Base-by-base conservation (phyloP, 768 basidiomycete genomes). In the Cyathus striatus region DNA sequence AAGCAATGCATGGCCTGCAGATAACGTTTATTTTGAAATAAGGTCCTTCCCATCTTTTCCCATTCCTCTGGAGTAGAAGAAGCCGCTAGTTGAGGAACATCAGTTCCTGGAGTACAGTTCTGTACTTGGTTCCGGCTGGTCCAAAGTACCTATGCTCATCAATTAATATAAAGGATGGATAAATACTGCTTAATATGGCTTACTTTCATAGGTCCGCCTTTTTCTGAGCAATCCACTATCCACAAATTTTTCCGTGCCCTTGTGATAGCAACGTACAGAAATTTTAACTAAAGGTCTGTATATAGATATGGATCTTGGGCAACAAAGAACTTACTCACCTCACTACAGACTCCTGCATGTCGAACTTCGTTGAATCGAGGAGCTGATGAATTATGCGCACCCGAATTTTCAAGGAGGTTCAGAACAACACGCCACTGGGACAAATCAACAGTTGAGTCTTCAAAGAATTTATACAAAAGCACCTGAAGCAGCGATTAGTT, bases 381-480 rank as follows among this genome's bases (percentile, higher is more conserved):
- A 14, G 68, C 69, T 12, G 9, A 4, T 55, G 44, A 6, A 59
- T 35, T 21, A 44, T 41, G 18, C 47, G 9, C 3, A 14, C 27
- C 32, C 10, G 17, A 40, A n/a, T 58, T 54, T 24, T 64, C 55
- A 0, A 69, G 41, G 1, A 57, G 64, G 39, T 77, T 75, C 3
- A 81, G 53, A 3, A 85, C 60, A 1, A 83, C 65, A 6, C 80
- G 66, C 85, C 85, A 87, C 37, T 79, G 78, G 0, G 74, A 58
- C 1, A 56, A 43, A 30, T 71, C 71, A 2, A 75, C 59, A 0
- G 53, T 49, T 0, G 86, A 88, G 49, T 84, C 81, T 20, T 76
- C 70, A 50, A 89, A 89, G 59, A 87, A 87, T 48, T 89, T 79
- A 51, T 81, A 87, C 9, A 89, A 52, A 3, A 89, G 65, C 3